phyloP scores from a whole-genome alignment of 106 monocot species.

The Apostasia ramifera region DNA sequence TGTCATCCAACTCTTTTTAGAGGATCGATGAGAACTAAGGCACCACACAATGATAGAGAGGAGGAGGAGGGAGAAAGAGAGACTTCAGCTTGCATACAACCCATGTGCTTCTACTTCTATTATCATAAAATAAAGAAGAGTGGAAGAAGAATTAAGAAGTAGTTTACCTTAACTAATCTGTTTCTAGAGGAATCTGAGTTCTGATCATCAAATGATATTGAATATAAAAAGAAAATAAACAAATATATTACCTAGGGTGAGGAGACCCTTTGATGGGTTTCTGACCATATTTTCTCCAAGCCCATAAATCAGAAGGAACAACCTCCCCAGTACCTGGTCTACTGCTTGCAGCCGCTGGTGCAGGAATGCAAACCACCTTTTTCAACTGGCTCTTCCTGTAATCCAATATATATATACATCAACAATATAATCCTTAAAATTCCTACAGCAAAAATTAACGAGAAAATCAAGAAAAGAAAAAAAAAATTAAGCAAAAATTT shows the following conservation, averaged over 20 bases:
- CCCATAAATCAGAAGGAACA: constrained; percentile 94
- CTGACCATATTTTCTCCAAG: constrained; percentile 74
- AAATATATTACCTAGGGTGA: constrained; percentile 64
- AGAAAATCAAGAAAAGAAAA: neutral
- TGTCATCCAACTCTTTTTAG: too few species aligned
- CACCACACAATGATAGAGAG: too few species aligned
- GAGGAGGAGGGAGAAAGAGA: too few species aligned
- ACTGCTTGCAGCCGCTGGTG: constrained; percentile 61
- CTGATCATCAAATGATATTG: neutral
- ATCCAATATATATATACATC: neutral
- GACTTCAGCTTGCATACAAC: too few species aligned
- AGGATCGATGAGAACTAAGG: too few species aligned
- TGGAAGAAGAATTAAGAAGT: too few species aligned
- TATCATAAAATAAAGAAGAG: too few species aligned
- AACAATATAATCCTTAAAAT: neutral
- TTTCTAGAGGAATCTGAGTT: too few species aligned
- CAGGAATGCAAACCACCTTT: constrained; percentile 93
- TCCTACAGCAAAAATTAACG: neutral
- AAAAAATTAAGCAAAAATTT: neutral
- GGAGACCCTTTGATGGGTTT: constrained; percentile 62
- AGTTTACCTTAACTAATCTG: too few species aligned
- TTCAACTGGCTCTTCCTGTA: constrained; percentile 80
- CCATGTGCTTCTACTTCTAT: too few species aligned
- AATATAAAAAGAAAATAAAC: neutral
- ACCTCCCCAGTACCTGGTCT: constrained; percentile 68